phyloP scores from a whole-genome alignment of 176 grass and related monocot genomes.

The Raddia guianensis region DNA sequence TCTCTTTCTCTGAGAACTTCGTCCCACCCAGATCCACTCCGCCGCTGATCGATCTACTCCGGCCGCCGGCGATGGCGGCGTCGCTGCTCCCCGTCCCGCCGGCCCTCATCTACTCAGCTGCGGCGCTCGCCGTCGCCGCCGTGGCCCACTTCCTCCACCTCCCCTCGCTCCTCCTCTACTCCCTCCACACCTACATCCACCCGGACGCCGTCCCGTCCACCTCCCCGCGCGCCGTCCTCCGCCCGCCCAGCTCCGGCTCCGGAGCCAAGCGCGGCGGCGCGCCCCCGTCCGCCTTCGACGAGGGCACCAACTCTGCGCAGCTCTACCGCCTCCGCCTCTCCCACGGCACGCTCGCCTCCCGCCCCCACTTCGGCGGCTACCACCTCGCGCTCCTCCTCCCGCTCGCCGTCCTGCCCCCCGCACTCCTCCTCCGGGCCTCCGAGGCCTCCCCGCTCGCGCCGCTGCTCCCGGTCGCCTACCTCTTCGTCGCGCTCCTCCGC shows the following conservation, averaged over 20 bases:
- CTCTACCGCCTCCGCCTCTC: constrained; percentile 84
- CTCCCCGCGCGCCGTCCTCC: constrained; percentile 68
- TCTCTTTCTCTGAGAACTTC: not conserved
- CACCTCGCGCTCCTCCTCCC: constrained; percentile 52
- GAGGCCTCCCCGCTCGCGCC: constrained; percentile 15
- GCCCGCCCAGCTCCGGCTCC: constrained; percentile 36
- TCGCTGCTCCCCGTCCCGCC: constrained; percentile 37
- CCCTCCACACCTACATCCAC: constrained; percentile 93
- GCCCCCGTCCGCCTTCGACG: constrained; percentile 45
- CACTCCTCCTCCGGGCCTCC: constrained; percentile 41
- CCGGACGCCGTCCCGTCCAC: constrained; percentile 69
- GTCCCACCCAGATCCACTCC: constrained; percentile 44
- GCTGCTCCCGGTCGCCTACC: constrained; percentile 33
- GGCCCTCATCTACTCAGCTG: constrained; percentile 34
- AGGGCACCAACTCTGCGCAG: constrained; percentile 61
- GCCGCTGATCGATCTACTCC: constrained; percentile 43
- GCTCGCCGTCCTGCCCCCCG: constrained; percentile 43
- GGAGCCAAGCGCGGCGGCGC: constrained; percentile 42
- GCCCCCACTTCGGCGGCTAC: constrained; percentile 63
- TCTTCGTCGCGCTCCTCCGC: constrained; percentile 55
- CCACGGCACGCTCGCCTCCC: constrained; percentile 57
- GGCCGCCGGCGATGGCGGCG: constrained; percentile 46
- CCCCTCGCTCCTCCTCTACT: constrained; percentile 65
- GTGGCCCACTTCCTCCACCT: constrained; percentile 55
- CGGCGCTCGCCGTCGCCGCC: constrained; percentile 7